A percentile compares a stretch with the other conserved stretches of the same genome.
phyloP scores from a whole-genome alignment of 768 basidiomycete species.

The Leccinum subgranulosum region DNA sequence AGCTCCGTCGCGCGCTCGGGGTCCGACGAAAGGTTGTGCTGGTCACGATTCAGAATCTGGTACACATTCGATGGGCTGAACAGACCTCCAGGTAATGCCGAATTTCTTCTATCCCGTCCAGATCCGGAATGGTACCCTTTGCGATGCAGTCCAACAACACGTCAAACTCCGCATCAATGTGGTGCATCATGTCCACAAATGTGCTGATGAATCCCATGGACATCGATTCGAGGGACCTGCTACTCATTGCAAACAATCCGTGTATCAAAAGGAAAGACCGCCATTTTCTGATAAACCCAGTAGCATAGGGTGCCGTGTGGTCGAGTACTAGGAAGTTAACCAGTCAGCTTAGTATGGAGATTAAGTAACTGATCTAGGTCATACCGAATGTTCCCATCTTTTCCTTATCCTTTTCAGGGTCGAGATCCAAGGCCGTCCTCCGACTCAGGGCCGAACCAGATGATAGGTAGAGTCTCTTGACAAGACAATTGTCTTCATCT shows the following conservation, averaged over 20 bases:
- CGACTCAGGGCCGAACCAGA: background rate
- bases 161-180: background rate
- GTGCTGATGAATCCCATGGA: background rate
- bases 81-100: constrained; percentile 4
- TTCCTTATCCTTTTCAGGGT: background rate
- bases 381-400: background rate
- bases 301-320: background rate
- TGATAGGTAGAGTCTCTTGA: background rate
- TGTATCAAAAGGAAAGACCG: background rate
- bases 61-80: background rate
- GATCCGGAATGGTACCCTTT: background rate
- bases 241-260: background rate
- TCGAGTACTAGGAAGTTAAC: background rate
- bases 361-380: background rate
- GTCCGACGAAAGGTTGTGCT: constrained; percentile 5
- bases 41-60: background rate
- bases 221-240: background rate
- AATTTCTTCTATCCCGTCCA: constrained; percentile 4
- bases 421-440: background rate
- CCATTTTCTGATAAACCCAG: background rate
- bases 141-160: background rate
- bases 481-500: background rate
- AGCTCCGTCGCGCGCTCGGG: constrained; percentile 9
- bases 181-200: background rate
- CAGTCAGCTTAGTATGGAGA: background rate